Conservation (phyloP, 768 basidiomycete species). For the Leccinum boreale region DNA sequence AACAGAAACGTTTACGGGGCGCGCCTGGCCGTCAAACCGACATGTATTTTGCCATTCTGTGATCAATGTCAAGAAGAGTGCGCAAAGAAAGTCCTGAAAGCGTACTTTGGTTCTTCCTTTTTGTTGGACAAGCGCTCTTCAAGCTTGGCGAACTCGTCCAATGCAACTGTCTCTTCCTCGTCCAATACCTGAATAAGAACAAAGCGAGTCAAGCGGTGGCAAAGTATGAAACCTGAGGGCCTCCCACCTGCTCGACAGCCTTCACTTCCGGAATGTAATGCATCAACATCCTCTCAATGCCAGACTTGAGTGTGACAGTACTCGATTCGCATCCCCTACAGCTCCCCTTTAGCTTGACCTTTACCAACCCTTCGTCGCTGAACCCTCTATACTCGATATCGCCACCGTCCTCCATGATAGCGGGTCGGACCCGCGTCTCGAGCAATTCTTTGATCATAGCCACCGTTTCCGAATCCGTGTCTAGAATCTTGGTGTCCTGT, state of each 20-base stretch:
- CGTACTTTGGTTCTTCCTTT: constrained; percentile 46
- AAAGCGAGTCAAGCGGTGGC: constrained; percentile 6
- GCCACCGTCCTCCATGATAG: constrained; percentile 98
- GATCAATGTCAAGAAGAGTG: constrained; percentile 2
- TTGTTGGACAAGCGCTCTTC: constrained; percentile 61
- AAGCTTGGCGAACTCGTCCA: constrained; percentile 87
- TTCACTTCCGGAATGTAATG: constrained; percentile 98
- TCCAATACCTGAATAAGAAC: constrained; percentile 65
- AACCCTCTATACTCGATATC: constrained; percentile 97
- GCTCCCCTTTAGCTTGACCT: constrained; percentile 92
- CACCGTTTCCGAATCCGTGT: constrained; percentile 93
- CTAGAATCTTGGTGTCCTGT: constrained; percentile 90
- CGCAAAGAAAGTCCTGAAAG: constrained; percentile 10
- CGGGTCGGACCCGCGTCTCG: constrained; percentile 91
- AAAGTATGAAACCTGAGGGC: background rate
- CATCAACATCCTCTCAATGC: constrained; percentile 98
- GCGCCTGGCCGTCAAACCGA: constrained; percentile 45
- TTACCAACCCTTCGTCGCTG: constrained; percentile 77
- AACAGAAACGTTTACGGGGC: background rate
- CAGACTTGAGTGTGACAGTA: constrained; percentile 92
- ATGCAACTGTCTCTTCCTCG: constrained; percentile 82
- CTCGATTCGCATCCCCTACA: constrained; percentile 95
- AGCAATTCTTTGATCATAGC: constrained; percentile 99
- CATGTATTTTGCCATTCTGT: constrained; percentile 82
- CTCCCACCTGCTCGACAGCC: constrained; percentile 76